Evolutionary conservation across 306 rosid species (phyloP).

Genomic region (Lotus japonicus): DNA sequence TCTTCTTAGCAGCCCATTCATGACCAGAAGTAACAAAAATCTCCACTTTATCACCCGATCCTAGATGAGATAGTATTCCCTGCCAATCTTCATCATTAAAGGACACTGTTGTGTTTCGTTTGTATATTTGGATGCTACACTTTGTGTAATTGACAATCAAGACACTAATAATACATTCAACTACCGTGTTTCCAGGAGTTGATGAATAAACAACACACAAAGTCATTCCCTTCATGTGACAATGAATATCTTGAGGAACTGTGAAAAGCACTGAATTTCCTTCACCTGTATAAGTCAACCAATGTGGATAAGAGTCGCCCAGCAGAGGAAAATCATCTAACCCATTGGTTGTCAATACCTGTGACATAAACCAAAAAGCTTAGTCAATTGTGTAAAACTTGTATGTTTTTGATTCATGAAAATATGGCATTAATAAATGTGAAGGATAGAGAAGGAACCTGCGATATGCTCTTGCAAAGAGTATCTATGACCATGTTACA

Average conservation of each 20-base stretch:
- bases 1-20: background rate
- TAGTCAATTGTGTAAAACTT: too few species aligned
- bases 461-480: background rate
- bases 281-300: background rate
- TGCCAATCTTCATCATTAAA: slow-evolving; percentile 24
- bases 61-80: background rate
- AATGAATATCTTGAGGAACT: background rate
- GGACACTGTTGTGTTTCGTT: slow-evolving; percentile 3
- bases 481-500: background rate
- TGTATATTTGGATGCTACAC: background rate
- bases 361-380: background rate
- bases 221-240: slow-evolving; percentile 6
- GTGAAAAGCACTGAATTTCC: background rate
- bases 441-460: slow-evolving; percentile 7
- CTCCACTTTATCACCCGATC: slow-evolving; percentile 7
- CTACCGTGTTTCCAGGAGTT: background rate
- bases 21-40: slow-evolving; percentile 1
- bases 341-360: background rate
- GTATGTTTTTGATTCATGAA: too few species aligned
- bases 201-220: slow-evolving; percentile 17
- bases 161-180: background rate
- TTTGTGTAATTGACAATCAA: slow-evolving; percentile 12
- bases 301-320: background rate
- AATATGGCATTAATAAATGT: background rate
- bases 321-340: background rate